Base-by-base conservation (phyloP, 2,329 filamentous ascomycete genomes). In the Claviceps digitariae region DNA sequence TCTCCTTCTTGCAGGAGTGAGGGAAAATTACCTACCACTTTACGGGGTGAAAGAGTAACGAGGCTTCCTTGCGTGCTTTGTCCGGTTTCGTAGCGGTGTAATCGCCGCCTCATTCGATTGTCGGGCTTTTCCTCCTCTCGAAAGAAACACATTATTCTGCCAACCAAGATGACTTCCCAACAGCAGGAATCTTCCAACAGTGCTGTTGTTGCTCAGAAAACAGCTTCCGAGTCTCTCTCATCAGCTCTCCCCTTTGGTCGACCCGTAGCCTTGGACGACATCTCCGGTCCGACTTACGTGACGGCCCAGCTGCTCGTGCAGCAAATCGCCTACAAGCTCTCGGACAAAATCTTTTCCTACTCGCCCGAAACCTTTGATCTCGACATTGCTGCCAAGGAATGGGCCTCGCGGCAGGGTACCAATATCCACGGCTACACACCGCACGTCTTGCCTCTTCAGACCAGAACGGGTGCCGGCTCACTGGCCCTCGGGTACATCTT, bases 401-500 rank as follows among this genome's bases (percentile, higher is more conserved):
- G 93, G 93, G 77, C 81, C 50, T 69, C 72, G 29, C 72, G 80
- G 57, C 74, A 79, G 57, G 84, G 89, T 65, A 75, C 77, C 66
- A 98, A 98, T 73, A 82, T 85, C 57, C 83, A 90, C 71, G 88
- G 88, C 61, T 86, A 90, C 65, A 72, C 82, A 57, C 91, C 93
- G 49, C 75, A 82, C 15, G 81, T 97, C 48, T 77, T 90, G 56
- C 73, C 86, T 25, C 81, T 96, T 64, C 86, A 98, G 74, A 94
- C 90, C 45, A 81, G 93, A 52, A 81, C 86, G 54, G 93, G 93
- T 55, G 93, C 93, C 52, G 93, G 91, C 53, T 83, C 87, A 59
- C 86, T 97, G 65, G 90, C 93, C 23, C 79, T 98, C 49, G 93
- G 93, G 54, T 98, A 98, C 72, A 87, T 97, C 67, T 98, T 97